A percentile compares a stretch with the other conserved stretches of the same genome.
Conservation (phyloP, 345 rosid species). For the Camelina laxa region DNA sequence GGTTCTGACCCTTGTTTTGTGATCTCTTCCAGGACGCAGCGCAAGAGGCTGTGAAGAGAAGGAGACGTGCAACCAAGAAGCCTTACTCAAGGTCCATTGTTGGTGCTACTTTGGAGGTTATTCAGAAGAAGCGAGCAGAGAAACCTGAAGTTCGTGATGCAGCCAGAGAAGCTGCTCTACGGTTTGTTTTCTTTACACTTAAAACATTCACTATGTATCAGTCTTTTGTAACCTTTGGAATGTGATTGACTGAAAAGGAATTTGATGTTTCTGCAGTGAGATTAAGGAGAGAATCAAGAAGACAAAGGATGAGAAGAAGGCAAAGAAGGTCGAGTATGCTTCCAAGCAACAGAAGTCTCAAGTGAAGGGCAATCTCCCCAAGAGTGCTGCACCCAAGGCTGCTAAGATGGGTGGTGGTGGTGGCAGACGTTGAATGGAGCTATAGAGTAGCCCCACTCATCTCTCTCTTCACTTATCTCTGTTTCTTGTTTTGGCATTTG, state of each 20-base stretch:
- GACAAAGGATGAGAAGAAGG: slow-evolving; percentile 85
- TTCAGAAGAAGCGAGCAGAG: slow-evolving; percentile 75
- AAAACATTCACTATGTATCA: background rate
- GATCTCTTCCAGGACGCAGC: slow-evolving; percentile 57
- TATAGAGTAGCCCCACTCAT: slow-evolving; percentile 29
- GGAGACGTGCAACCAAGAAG: slow-evolving; percentile 66
- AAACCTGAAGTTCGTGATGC: slow-evolving; percentile 87
- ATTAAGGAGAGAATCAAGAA: slow-evolving; percentile 86
- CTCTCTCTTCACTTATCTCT: slow-evolving; percentile 16
- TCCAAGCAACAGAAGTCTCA: slow-evolving; percentile 64
- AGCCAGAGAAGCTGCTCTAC: slow-evolving; percentile 73
- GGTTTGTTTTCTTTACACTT: slow-evolving; percentile 43
- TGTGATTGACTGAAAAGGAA: background rate
- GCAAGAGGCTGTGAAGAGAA: slow-evolving; percentile 72
- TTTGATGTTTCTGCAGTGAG: slow-evolving; percentile 51
- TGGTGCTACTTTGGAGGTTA: slow-evolving; percentile 73
- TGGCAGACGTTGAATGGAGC: slow-evolving; percentile 61
- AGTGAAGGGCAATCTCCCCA: slow-evolving; percentile 52
- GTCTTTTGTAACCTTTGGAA: background rate
- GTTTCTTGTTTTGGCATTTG: slow-evolving; percentile 21
- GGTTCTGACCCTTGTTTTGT: background rate
- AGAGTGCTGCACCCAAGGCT: slow-evolving; percentile 60
- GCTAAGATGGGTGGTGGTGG: slow-evolving; percentile 81
- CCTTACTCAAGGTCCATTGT: slow-evolving; percentile 81
- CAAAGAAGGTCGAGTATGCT: slow-evolving; percentile 71